Base-by-base conservation (phyloP, 352 stramenopile species). In the Thalassiosira oceanica region DNA sequence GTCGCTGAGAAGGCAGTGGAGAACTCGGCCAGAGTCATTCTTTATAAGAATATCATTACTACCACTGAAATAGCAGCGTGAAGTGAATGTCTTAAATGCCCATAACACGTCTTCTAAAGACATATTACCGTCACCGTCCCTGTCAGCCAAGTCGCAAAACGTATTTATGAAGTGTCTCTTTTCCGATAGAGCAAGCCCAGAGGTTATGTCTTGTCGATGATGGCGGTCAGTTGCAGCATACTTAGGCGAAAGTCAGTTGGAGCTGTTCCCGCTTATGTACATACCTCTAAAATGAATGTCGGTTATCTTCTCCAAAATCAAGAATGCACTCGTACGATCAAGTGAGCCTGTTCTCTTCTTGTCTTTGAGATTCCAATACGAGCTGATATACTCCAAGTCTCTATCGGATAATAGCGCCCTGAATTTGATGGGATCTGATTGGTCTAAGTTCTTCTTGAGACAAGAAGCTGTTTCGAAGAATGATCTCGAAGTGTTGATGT, bases 301-400 rank as follows among this genome's bases (percentile, higher is more conserved):
- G 46, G 36, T 16, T 8, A 52, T 39, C 21, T 27, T 35, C 1
- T 18, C 29, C 2, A 79, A n/a, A 11, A 65, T 50, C 35, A 35
- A 36, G 18, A 52, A 37, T 16, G 43, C 50, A 20, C 67, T 49
- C 24, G 49, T 18, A 20, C 0, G 16, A 27, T 41, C 56, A 13
- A 80, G 45, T 13, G 45, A 43, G 28, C 61, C 56, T 10, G 70
- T 67, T 37, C 37, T 55, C 2, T 21, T 35, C 44, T 16, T 29
- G 16, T 78, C 68, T 35, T 45, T 51, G 28, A 13, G 18, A 24
- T 74, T 20, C 74, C 74, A 84, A 44, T 81, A 50, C 13, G 51
- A 58, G 2, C 18, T 31, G 45, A 74, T 16, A 24, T 55, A 74
- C n/a, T 21, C 18, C 15, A 55, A 8, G 48, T 74, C 62, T 26